Base-by-base conservation (phyloP, 805 yeast genomes). In the Barnettozyma wickerhamii region DNA sequence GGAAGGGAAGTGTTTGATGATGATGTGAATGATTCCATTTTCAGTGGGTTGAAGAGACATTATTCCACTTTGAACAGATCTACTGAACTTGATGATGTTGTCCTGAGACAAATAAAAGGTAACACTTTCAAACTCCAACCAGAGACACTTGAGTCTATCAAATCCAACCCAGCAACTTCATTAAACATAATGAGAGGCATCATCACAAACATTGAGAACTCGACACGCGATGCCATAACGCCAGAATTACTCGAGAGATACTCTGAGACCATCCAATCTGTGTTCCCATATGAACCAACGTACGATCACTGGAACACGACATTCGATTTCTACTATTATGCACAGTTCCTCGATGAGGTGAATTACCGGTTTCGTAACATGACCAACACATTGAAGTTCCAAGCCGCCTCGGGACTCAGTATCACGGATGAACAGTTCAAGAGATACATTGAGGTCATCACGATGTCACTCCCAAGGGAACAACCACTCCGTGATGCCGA, bases 41-140 rank as follows among this genome's bases (percentile, higher is more conserved):
- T 74, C 45, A 53, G 63, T 18, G 78, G 78, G 3, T 53, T 74
- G 15, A 61, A 72, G 47, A 60, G 68, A 38, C 63, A 60, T 39
- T 81, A 76, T 51, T 51, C 56, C 4, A 53, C 59, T 7, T 19
- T 18, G 3, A 21, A 35, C 10, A 10, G 17, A 5, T 40, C 36
- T 2, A 10, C 39, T 5, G 35, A 47, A n/a, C 1, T 50, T 12
- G 49, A 40, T 10, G 20, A 36, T 4, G 19, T 28, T 9, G 50
- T 49, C 9, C 19, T 41, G 7, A 52, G 48, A 31, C 40, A 44
- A 17, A 40, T 53, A 24, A 30, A 38, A 18, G 21, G 45, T 9
- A 33, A 37, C 12, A 56, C 53, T 27, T n/a, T 38, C 9, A 24
- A 33, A 10, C 31, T 41, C 2, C 46, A 45, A 5, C 32, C 35